Percentiles rank a stretch among this genome's conserved stretches.
Conservation (phyloP, 2,329 filamentous ascomycete genomes). For the Metarhizium humberi region DNA sequence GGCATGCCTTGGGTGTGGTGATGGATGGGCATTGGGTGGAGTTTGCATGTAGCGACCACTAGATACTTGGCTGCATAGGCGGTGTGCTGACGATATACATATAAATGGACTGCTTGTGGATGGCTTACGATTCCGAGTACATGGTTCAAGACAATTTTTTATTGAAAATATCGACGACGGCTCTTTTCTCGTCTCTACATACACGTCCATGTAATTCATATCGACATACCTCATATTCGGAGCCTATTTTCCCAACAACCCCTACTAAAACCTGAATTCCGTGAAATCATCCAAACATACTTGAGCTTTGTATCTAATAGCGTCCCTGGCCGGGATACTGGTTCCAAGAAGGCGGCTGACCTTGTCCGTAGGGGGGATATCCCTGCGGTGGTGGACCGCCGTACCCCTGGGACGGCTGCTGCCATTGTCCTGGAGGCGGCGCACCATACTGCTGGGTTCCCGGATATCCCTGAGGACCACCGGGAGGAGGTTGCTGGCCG, state of each 20-base stretch:
- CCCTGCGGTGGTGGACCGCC: conserved; percentile 10
- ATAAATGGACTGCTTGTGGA: no score
- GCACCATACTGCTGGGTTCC: conserved; percentile 17
- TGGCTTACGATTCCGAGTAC: no score
- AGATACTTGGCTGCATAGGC: no score
- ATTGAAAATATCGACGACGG: no score
- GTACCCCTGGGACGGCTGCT: conserved; percentile 12
- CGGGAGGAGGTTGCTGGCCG: conserved; percentile 16
- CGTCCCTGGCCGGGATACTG: conserved; percentile 29
- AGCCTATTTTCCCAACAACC: no score
- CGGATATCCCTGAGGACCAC: conserved; percentile 10
- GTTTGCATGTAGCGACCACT: background rate
- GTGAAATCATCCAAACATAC: background rate
- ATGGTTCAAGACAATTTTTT: no score
- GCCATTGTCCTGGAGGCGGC: conserved; percentile 11
- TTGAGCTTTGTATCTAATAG: background rate
- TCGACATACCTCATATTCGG: no score
- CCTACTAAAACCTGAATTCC: background rate
- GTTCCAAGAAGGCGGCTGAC: conserved; percentile 21
- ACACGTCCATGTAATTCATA: no score
- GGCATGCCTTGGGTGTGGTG: no score
- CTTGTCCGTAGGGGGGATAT: conserved; percentile 15
- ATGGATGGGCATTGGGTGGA: no score
- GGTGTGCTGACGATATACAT: no score
- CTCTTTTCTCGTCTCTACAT: no score